Conservation (phyloP, 1,284 basidiomycete species). For the Trametes pubescens region DNA sequence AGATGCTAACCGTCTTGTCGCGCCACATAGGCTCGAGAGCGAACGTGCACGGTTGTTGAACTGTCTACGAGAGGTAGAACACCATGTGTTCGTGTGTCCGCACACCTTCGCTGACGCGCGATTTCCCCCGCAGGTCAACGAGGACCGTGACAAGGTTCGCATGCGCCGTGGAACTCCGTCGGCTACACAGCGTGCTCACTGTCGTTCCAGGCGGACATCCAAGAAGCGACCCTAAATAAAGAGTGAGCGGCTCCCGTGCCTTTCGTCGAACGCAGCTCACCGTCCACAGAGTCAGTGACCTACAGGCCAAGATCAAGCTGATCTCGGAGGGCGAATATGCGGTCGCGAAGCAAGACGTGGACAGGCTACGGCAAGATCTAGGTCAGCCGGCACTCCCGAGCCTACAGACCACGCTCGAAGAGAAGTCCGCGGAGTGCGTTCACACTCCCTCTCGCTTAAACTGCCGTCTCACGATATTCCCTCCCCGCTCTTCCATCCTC, state of each 20-base stretch:
- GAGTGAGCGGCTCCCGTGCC: conserved; percentile 55
- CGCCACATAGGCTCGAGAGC: conserved; percentile 66
- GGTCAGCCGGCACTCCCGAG: conserved; percentile 76
- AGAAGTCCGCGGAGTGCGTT: conserved; percentile 71
- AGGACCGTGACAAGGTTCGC: conserved; percentile 77
- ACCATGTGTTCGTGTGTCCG: neutral
- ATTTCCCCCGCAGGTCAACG: conserved; percentile 62
- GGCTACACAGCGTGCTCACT: conserved; percentile 10
- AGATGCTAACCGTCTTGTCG: neutral
- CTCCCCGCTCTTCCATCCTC: conserved; percentile 4
- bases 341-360: conserved; percentile 75
- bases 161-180: neutral
- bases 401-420: conserved; percentile 74
- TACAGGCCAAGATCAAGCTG: conserved; percentile 67
- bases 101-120: conserved; percentile 9
- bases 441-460: conserved; percentile 13
- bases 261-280: conserved; percentile 2
- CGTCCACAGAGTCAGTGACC: conserved; percentile 61
- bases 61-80: conserved; percentile 67
- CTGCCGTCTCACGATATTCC: conserved; percentile 6
- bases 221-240: conserved; percentile 60
- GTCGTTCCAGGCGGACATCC: conserved; percentile 56
- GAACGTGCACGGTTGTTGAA: conserved; percentile 72
- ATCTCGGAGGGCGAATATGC: conserved; percentile 80
- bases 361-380: conserved; percentile 73